These are phyloP conservation scores for Taphrina sp. DNA, from an alignment of 1,139 yeast species.

Conservation along the genomic window DNA sequence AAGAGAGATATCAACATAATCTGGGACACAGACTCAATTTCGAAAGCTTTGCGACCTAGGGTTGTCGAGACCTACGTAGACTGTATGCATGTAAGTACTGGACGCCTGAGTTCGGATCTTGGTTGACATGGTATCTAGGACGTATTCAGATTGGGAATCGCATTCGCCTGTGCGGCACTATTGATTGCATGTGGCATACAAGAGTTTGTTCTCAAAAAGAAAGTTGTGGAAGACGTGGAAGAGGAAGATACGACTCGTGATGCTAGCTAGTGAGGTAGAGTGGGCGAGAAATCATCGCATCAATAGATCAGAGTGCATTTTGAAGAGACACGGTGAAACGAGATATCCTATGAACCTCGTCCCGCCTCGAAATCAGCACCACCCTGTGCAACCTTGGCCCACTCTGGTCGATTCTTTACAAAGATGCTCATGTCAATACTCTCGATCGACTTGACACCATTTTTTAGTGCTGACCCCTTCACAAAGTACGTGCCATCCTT, in stretches of 20 bases:
- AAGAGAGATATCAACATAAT: conserved; percentile 20
- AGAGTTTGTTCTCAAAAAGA: conserved; percentile 4
- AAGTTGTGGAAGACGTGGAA: too few relatives aligned
- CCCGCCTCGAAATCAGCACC: background rate
- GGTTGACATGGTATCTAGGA: background rate
- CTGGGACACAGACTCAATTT: conserved; percentile 1
- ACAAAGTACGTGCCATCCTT: conserved; percentile 6
- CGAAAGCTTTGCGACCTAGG: background rate
- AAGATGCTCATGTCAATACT: background rate
- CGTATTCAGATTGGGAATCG: conserved; percentile 5
- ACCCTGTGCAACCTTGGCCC: background rate
- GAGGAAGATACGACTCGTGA: background rate
- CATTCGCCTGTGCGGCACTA: background rate
- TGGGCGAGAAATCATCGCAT: too few relatives aligned
- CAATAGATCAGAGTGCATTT: too few relatives aligned
- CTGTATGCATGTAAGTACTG: conserved; percentile 25
- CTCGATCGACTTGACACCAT: background rate
- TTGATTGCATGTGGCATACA: background rate
- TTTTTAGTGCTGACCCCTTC: conserved; percentile 1
- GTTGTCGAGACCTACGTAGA: conserved; percentile 16
- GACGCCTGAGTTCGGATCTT: background rate
- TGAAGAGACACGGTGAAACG: too few relatives aligned
- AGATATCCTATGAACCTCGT: too few relatives aligned
- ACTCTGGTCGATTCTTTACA: background rate
- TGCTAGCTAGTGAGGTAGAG: too few relatives aligned